Evolutionary conservation across 83 land plant species (phyloP), one percentile per base, ranked within the genome.

Genomic region (Picea abies): DNA sequence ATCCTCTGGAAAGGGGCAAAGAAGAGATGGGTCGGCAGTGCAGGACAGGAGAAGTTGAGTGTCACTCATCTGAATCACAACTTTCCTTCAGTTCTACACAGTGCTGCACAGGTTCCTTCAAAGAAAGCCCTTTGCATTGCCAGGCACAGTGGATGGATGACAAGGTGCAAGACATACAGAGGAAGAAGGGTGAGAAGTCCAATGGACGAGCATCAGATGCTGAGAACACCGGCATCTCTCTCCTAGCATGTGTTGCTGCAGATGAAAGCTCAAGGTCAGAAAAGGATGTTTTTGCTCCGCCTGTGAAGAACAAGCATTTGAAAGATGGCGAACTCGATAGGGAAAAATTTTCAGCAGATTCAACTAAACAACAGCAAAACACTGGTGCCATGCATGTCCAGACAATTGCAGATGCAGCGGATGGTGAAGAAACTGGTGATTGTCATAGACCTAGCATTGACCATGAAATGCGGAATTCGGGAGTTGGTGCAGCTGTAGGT

Each of bases 171-270:
- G 35, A 25, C 22, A 67, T 67, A 11, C 16, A 20, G 60, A 47
- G n/a, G 23, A 49, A 11, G 60, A 73, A 73, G 77, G 49, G 77
- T 73, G 60, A 73, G 23, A 41, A 44, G n/a, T 20, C 37, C 20
- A 73, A 22, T 73, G 58, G 58, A 47, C 52, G 6, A 14, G 26
- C 4, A 47, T 8, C 25, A 9, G 77, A 73, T 73, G 56, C 58
- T 41, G 58, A 44, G 11, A 73, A 20, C 77, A 73, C 47, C 23
- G 79, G 79, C 14, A 77, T 77, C 62, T 49, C 61, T 58, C 79
- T 77, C 35, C 79, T 77, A 60, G 79, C 79, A 26, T 77, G 32
- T 77, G 56, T 77, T 60, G 79, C 79, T 26, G 79, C 79, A 25
- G 79, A 77, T 60, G 79, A 77, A 60, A 60, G 60, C 64, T 61